phyloP scores from a whole-genome alignment of 2,329 filamentous ascomycete species.

The Pseudohalonectria lignicola region DNA sequence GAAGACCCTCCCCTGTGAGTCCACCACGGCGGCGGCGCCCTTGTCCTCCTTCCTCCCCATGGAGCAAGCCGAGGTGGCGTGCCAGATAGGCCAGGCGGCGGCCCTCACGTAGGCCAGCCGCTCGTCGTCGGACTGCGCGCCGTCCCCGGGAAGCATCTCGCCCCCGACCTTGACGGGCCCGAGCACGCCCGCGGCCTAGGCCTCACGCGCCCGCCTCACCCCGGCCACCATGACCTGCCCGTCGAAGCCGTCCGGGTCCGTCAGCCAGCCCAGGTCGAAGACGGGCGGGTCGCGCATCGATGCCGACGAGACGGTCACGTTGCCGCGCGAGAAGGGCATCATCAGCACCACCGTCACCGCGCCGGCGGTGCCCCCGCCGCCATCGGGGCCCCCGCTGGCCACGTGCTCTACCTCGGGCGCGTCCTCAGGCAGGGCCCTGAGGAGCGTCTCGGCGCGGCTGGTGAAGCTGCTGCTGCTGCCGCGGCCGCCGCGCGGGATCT shows the following conservation, averaged over 20 bases:
- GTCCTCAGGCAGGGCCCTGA: constrained; percentile 4
- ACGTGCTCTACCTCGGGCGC: constrained; percentile 10
- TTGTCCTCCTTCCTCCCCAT: constrained; percentile 16
- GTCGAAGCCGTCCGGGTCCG: neutral
- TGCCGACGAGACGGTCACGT: constrained; percentile 11
- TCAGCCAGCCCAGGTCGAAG: constrained; percentile 13
- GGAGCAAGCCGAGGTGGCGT: constrained; percentile 17
- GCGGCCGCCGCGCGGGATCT: neutral
- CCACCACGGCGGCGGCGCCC: constrained; percentile 8
- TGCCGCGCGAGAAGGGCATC: constrained; percentile 5
- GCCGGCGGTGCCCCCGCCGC: constrained; percentile 5
- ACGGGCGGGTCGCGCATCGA: constrained; percentile 12
- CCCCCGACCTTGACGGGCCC: neutral
- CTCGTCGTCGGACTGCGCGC: constrained; percentile 1
- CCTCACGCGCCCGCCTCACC: neutral
- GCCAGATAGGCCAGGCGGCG: constrained; percentile 8
- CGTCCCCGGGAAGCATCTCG: neutral
- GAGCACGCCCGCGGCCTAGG: neutral
- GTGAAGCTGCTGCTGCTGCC: neutral
- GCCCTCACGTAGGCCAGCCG: neutral
- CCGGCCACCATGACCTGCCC: neutral
- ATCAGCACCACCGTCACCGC: neutral
- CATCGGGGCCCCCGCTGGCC: constrained; percentile 9
- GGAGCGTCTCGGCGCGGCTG: neutral
- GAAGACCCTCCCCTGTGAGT: constrained; percentile 9